phyloP scores from a whole-genome alignment of 1,284 basidiomycete genomes.

The Taiwanofungus camphoratus region DNA sequence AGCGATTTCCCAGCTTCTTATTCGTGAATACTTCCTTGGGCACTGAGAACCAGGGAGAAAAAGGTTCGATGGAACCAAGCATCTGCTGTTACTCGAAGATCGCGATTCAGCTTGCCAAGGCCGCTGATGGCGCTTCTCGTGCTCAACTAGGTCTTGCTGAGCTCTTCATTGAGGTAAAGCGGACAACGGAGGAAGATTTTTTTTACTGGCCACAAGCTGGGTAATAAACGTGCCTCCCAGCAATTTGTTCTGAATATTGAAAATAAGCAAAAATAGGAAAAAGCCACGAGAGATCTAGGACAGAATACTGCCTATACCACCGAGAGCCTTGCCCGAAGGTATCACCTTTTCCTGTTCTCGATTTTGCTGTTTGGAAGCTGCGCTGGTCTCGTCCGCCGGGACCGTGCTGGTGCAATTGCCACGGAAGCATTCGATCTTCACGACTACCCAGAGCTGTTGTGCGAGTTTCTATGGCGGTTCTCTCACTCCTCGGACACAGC shows the following conservation, averaged over 20 bases:
- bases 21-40: conserved; percentile 2
- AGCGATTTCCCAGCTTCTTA: conserved; percentile 4
- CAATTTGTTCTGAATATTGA: conserved; percentile 1
- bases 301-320: conserved; percentile 9
- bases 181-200: not conserved
- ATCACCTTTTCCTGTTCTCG: conserved; percentile 8
- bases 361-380: conserved; percentile 1
- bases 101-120: not conserved
- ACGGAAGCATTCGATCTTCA: conserved; percentile 9
- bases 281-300: conserved; percentile 1
- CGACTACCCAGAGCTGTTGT: conserved; percentile 7
- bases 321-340: conserved; percentile 6
- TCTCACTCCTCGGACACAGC: too few species aligned
- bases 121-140: too few species aligned
- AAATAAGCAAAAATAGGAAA: not conserved
- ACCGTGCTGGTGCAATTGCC: conserved; percentile 9
- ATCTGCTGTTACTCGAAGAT: conserved; percentile 4
- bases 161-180: conserved; percentile 5
- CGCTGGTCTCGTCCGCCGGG: conserved; percentile 10
- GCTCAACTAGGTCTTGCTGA: conserved; percentile 6
- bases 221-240: not conserved
- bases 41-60: not conserved
- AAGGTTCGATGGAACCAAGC: conserved; percentile 7
- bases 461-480: too few species aligned
- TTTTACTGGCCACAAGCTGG: conserved; percentile 2